Base-by-base conservation (phyloP, 2,329 filamentous ascomycete genomes). In the Epichloe coenophiala region DNA sequence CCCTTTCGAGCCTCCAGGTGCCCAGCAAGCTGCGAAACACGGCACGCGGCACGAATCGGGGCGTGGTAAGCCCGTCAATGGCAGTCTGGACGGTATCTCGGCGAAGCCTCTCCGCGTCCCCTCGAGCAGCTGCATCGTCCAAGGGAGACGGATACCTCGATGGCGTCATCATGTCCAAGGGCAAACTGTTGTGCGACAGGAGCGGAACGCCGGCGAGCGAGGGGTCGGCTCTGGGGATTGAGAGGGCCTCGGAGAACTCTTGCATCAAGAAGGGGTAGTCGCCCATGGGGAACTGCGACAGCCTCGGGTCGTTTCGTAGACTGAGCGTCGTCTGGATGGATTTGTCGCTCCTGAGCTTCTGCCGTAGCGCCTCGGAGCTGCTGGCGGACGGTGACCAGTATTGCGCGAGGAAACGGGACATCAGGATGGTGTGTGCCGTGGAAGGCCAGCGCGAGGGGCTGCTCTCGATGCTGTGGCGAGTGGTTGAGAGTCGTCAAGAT, bases 181-280 rank as follows among this genome's bases (percentile, higher is more conserved):
- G 60, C 27, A 67, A 61, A 45, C 66, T 58, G 56, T 70, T 67
- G 55, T 68, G 64, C 7, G 71, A 63, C 23, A 78, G 55, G 2
- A 12, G 47, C 5, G 65, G 65, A 11, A 58, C 52, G 41, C 58
- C 41, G 9, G 51, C 17, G 42, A 55, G 58, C n/a, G 65, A 65
- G 0, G 65, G 59, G n/a, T 56, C 61, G 33, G 68, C 74, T 33
- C 23, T 44, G 3, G 60, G 63, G 8, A 88, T 70, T 1, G 68
- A 72, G 2, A 88, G 68, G 0, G 80, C 76, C 2, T 72, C 63
- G 12, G 81, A 72, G 52, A 90, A 80, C 12, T 84, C 78, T 56
- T 88, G 81, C 73, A 91, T 83, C 12, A 91, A 66, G 54, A 81
- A 90, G 7, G 80, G 66, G 62, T 90, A 91, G 64, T 94, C 88